Percentiles rank a stretch among this genome's conserved stretches.
Conservation (phyloP, 2,329 filamentous ascomycete genomes). For the Monosporascus sp. region DNA sequence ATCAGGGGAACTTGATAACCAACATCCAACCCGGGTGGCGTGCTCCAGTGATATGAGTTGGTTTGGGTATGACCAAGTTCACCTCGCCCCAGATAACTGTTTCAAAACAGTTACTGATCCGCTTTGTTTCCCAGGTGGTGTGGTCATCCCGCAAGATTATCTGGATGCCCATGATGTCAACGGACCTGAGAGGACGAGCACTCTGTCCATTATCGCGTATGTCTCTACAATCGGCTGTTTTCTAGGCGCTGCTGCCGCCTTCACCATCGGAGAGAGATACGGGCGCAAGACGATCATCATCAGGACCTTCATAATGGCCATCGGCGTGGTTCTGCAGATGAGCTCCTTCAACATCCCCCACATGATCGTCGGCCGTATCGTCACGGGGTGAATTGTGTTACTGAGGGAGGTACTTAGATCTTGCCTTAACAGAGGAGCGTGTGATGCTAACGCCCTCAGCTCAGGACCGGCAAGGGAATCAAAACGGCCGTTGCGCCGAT, state of each 20-base stretch:
- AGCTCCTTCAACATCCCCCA: slow-evolving; percentile 27
- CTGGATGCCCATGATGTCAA: slow-evolving; percentile 40
- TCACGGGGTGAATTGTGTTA: slow-evolving; percentile 26
- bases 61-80: slow-evolving; percentile 39
- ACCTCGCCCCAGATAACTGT: background rate
- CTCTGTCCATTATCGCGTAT: slow-evolving; percentile 41
- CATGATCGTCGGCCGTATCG: slow-evolving; percentile 36
- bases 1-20: slow-evolving; percentile 2
- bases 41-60: slow-evolving; percentile 24
- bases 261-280: slow-evolving; percentile 37
- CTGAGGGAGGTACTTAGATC: too few species aligned
- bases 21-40: slow-evolving; percentile 12
- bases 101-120: background rate
- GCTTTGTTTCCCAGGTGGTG: slow-evolving; percentile 28
- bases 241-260: slow-evolving; percentile 33
- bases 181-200: slow-evolving; percentile 29
- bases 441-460: slow-evolving; percentile 1
- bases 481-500: slow-evolving; percentile 25
- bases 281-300: slow-evolving; percentile 39
- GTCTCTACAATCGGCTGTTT: slow-evolving; percentile 38
- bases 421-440: background rate
- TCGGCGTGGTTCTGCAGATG: slow-evolving; percentile 23
- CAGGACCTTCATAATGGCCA: slow-evolving; percentile 36
- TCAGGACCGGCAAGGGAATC: slow-evolving; percentile 37
- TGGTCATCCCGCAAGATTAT: slow-evolving; percentile 49